Conservation (phyloP, 2,329 filamentous ascomycete species). For the Orbilia blumenaviensis region DNA sequence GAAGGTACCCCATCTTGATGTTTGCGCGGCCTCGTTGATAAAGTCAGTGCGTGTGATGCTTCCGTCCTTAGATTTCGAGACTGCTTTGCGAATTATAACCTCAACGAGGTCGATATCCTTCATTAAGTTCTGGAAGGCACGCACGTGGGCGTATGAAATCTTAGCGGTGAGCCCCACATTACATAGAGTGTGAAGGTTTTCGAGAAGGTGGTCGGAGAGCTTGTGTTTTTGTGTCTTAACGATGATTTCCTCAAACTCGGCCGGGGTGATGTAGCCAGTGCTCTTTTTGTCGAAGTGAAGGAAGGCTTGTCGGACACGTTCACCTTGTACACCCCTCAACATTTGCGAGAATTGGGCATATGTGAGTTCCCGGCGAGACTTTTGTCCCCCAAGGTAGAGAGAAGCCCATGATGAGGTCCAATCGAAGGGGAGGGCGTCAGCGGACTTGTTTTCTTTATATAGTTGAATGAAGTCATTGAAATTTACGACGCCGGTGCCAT, state of each 20-base stretch:
- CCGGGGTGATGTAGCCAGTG: slow-evolving; percentile 93
- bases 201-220: slow-evolving; percentile 92
- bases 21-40: slow-evolving; percentile 87
- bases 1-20: slow-evolving; percentile 93
- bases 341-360: slow-evolving; percentile 98
- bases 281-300: slow-evolving; percentile 87
- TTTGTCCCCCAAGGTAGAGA: slow-evolving; percentile 88
- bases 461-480: slow-evolving; percentile 86
- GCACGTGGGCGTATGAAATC: slow-evolving; percentile 96
- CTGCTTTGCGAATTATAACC: slow-evolving; percentile 87
- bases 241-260: slow-evolving; percentile 97
- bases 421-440: slow-evolving; percentile 87
- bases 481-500: slow-evolving; percentile 83
- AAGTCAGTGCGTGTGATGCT: slow-evolving; percentile 96
- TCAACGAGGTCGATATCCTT: slow-evolving; percentile 98
- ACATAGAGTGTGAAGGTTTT: slow-evolving; percentile 90
- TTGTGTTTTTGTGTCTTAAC: slow-evolving; percentile 92
- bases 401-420: slow-evolving; percentile 98
- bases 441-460: slow-evolving; percentile 88
- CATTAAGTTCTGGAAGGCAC: slow-evolving; percentile 97
- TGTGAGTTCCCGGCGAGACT: slow-evolving; percentile 87
- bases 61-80: slow-evolving; percentile 81
- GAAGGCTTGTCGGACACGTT: slow-evolving; percentile 95
- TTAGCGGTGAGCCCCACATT: slow-evolving; percentile 92
- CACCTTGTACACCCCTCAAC: slow-evolving; percentile 93